Evolutionary conservation across 2,329 filamentous ascomycete species (phyloP).

Genomic region (Pseudofabraea citricarpa): DNA sequence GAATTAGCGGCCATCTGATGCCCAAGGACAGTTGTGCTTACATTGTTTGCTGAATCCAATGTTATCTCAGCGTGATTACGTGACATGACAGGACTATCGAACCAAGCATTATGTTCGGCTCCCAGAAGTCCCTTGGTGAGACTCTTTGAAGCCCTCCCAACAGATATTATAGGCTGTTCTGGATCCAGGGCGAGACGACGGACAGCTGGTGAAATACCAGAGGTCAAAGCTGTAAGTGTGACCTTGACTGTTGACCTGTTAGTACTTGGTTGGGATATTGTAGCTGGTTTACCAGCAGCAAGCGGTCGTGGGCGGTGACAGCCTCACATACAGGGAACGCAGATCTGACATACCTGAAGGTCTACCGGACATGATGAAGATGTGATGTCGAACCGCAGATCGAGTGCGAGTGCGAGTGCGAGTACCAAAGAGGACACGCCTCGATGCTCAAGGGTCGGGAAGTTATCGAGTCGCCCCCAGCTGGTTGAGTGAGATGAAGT

Average conservation of each 20-base stretch:
- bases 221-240: background rate
- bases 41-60: conserved; percentile 39
- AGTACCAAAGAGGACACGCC: background rate
- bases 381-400: too few relatives aligned
- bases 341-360: too few relatives aligned
- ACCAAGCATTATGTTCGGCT: conserved; percentile 55
- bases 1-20: conserved; percentile 13
- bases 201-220: conserved; percentile 12
- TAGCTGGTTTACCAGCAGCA: background rate
- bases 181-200: conserved; percentile 19
- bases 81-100: conserved; percentile 69
- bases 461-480: background rate
- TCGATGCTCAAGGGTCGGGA: background rate
- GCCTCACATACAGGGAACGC: too few relatives aligned
- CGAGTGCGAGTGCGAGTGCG: too few relatives aligned
- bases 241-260: too few relatives aligned
- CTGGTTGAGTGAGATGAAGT: too few relatives aligned
- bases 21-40: conserved; percentile 24
- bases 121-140: conserved; percentile 37
- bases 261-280: too few relatives aligned
- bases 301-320: conserved; percentile 3
- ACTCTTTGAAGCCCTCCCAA: conserved; percentile 44
- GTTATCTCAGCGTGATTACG: conserved; percentile 57
- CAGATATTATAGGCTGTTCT: conserved; percentile 11
- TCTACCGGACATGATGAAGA: too few relatives aligned